Base-by-base conservation (phyloP, 2,329 filamentous ascomycete genomes). In the Clarireedia hainanense region DNA sequence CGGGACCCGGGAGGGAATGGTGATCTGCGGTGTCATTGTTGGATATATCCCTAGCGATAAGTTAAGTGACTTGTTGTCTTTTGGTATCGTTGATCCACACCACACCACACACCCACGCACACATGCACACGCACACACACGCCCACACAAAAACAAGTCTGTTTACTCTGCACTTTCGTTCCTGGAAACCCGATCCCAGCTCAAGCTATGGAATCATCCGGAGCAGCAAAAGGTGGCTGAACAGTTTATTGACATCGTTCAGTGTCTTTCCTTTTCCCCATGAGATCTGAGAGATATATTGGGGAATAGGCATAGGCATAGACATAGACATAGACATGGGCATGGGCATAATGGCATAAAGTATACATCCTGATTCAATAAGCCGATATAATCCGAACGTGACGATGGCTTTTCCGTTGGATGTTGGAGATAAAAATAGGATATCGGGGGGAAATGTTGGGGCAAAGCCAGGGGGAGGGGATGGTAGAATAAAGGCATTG, bases 21-120 rank as follows among this genome's bases (percentile, higher is more conserved):
- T 15, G 52, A 54, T 54, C 52, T 54, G 52, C 52, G 23, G 52
- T 54, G 52, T 48, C 52, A 50, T 39, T 27, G 43, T 30, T 15
- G n/a, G 39, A 49, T 49, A 40, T 42, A 39, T 20, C 40, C 45
- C 52, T 49, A 49, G 52, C 42, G 40, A 43, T 43, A 43, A 9
- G 23, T 43, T n/a, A 12, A 15, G 10, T 14, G 17, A 12, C 14
- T 40, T 15, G 5, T 9, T 40, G 37, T 40, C 14, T 40, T 12
- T 43, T 43, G 10, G 9, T 43, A 10, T 5, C 23, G 14, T 43
- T 39, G 43, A 23, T 36, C 51, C 51, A 53, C 51, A 49, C 10
- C 37, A 20, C 10, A 17, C 20, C 10, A n/a, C n/a, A 17, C n/a
- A 20, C 12, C 36, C 36, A 15, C 15, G 17, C 17, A 15, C 14